Conservation (phyloP, 805 yeast species). For the Blastobotrys parvus region DNA sequence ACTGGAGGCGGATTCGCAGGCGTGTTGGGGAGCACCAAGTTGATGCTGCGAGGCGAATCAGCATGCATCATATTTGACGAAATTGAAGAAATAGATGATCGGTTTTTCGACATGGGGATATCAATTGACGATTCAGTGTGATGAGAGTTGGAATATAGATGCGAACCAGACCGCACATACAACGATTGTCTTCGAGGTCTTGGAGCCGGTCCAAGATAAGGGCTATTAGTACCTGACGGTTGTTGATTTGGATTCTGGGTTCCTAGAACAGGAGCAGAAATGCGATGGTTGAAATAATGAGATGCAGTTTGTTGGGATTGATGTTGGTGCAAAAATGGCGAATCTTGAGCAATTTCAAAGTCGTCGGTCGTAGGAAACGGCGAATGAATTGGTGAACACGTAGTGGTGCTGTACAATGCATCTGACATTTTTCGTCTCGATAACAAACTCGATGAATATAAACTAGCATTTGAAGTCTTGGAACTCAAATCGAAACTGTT, state of each 20-base stretch:
- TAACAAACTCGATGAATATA: not conserved
- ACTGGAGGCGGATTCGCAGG: constrained; percentile 1
- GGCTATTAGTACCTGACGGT: not conserved
- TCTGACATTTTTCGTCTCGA: not conserved
- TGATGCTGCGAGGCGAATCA: constrained; percentile 8
- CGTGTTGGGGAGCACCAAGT: constrained; percentile 5
- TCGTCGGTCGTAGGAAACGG: not conserved
- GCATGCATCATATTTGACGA: constrained; percentile 1
- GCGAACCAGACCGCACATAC: constrained; percentile 10
- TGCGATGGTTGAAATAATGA: not conserved
- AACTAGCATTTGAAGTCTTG: not conserved
- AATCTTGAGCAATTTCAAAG: not conserved
- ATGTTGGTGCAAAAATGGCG: not conserved
- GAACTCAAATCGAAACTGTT: not conserved
- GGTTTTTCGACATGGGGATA: not conserved
- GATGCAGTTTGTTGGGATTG: not conserved
- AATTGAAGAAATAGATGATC: not conserved
- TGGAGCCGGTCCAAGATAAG: not conserved
- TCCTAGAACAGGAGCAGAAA: not conserved
- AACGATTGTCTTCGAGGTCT: constrained; percentile 10
- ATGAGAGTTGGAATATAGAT: not conserved
- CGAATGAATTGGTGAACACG: not conserved
- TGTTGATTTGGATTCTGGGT: not conserved
- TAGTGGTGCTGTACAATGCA: not conserved
- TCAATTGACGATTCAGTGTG: not conserved